phyloP scores from a whole-genome alignment of 805 yeast species.

The Ogataea saltuana region DNA sequence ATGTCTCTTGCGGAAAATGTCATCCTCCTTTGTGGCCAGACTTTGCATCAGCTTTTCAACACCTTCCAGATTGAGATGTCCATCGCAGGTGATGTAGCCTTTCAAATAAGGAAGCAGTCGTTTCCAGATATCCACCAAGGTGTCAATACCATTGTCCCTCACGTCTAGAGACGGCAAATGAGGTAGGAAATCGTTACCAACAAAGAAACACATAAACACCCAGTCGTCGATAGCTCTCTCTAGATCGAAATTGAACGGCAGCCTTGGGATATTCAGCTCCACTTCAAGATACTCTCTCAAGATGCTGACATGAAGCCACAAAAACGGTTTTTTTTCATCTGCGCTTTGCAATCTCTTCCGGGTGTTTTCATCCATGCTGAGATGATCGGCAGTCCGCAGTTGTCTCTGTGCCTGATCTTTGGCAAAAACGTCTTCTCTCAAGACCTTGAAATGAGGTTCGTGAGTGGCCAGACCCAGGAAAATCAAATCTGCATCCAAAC shows the following conservation, averaged over 20 bases:
- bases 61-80: slow-evolving; percentile 69
- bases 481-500: slow-evolving; percentile 96
- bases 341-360: slow-evolving; percentile 40
- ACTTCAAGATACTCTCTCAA: slow-evolving; percentile 84
- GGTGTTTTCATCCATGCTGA: slow-evolving; percentile 64
- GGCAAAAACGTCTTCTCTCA: slow-evolving; percentile 96
- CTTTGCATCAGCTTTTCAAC: slow-evolving; percentile 70
- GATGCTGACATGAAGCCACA: slow-evolving; percentile 90
- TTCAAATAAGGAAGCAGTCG: slow-evolving; percentile 61
- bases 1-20: slow-evolving; percentile 68
- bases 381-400: slow-evolving; percentile 47
- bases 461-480: slow-evolving; percentile 96
- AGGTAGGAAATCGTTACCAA: slow-evolving; percentile 97
- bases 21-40: slow-evolving; percentile 73
- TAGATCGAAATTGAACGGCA: slow-evolving; percentile 76
- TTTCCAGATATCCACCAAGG: slow-evolving; percentile 82
- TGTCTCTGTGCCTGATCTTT: slow-evolving; percentile 52
- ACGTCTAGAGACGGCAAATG: slow-evolving; percentile 94
- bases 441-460: slow-evolving; percentile 92
- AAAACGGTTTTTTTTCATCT: slow-evolving; percentile 73
- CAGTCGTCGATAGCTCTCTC: slow-evolving; percentile 98
- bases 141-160: slow-evolving; percentile 90
- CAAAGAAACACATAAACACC: slow-evolving; percentile 98
- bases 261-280: slow-evolving; percentile 70
- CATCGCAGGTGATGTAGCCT: slow-evolving; percentile 88